Percentiles rank a stretch among this genome's conserved stretches.
Conservation (phyloP, 768 basidiomycete species). For the Rhizopogon salebrosus region DNA sequence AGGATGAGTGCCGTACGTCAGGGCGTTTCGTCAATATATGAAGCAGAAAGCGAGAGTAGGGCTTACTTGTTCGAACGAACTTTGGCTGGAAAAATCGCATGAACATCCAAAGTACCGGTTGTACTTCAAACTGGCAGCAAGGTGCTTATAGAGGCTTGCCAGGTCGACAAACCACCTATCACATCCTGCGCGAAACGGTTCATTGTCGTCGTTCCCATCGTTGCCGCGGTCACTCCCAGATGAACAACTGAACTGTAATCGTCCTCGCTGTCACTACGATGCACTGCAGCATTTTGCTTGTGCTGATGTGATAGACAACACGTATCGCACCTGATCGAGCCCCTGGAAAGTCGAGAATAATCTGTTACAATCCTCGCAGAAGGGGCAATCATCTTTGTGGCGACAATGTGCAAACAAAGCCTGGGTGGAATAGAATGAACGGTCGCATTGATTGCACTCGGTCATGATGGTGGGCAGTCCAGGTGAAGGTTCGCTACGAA, state of each 20-base stretch:
- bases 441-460: background rate
- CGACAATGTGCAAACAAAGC: slow-evolving; percentile 18
- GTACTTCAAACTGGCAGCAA: slow-evolving; percentile 17
- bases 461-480: background rate
- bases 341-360: slow-evolving; percentile 10
- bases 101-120: slow-evolving; percentile 33
- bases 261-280: slow-evolving; percentile 1
- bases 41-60: slow-evolving; percentile 9
- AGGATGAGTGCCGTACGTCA: background rate
- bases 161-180: slow-evolving; percentile 16
- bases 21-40: background rate
- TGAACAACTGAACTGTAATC: no score
- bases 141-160: slow-evolving; percentile 16
- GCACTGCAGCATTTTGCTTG: background rate
- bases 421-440: background rate
- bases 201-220: slow-evolving; percentile 7
- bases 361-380: slow-evolving; percentile 15
- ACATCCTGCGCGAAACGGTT: slow-evolving; percentile 19
- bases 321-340: slow-evolving; percentile 8
- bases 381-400: slow-evolving; percentile 13
- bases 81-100: slow-evolving; percentile 19
- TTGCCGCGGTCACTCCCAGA: slow-evolving; percentile 4
- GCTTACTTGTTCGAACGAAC: slow-evolving; percentile 25
- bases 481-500: background rate
- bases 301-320: background rate